Percentiles rank a stretch among this genome's conserved stretches.
Conservation (phyloP, 352 stramenopile species). For the Globisporangium lucens region DNA sequence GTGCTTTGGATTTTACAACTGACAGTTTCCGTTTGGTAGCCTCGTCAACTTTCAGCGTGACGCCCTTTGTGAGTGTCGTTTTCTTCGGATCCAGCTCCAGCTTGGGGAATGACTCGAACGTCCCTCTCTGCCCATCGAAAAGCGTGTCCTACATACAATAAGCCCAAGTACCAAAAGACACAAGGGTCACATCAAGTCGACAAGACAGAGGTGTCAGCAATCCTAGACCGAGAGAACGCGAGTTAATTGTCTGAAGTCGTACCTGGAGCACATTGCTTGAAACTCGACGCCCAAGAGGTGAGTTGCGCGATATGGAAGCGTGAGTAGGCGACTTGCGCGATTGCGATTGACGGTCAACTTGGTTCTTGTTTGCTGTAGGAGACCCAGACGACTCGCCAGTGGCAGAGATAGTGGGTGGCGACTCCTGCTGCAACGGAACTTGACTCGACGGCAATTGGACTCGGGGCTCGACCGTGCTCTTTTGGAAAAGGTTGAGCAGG, state of each 20-base stretch:
- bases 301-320: conserved; percentile 1
- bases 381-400: background rate
- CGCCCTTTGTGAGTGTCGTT: conserved; percentile 43
- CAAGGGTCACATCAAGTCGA: background rate
- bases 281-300: background rate
- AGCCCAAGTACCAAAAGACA: background rate
- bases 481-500: conserved; percentile 30
- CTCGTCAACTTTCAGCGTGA: conserved; percentile 31
- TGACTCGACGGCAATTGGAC: conserved; percentile 26
- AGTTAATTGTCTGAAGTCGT: background rate
- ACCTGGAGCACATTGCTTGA: conserved; percentile 1
- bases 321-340: conserved; percentile 1
- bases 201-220: background rate
- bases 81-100: conserved; percentile 41
- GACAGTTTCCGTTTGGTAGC: conserved; percentile 7
- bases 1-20: background rate
- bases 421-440: background rate
- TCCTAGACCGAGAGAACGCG: background rate
- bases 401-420: background rate
- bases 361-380: background rate
- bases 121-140: conserved; percentile 37
- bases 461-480: conserved; percentile 35
- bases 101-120: conserved; percentile 38
- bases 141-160: conserved; percentile 15
- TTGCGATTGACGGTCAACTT: background rate